These are phyloP conservation scores for Aspergillus unguis DNA, from an alignment of 2,329 filamentous ascomycete genomes.

Conservation along the genomic window DNA sequence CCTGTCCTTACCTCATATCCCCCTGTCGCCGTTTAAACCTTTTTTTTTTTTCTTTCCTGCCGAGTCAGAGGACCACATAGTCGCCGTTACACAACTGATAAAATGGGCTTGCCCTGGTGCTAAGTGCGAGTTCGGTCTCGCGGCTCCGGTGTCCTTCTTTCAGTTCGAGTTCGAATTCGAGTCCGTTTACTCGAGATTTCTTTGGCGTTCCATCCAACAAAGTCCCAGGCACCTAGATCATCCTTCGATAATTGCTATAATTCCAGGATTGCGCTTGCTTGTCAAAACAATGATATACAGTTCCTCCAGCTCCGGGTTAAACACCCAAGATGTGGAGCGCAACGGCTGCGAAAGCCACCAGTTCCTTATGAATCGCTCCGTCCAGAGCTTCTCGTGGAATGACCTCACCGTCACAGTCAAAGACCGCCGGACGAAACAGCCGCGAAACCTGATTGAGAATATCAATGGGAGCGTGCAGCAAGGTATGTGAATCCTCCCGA, in stretches of 20 bases:
- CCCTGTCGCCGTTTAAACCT: constrained; percentile 1
- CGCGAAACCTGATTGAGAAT: constrained; percentile 61
- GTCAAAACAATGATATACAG: constrained; percentile 4
- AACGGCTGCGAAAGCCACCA: constrained; percentile 22
- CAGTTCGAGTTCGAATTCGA: background rate
- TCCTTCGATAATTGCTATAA: background rate
- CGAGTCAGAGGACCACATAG: background rate
- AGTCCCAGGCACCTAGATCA: background rate
- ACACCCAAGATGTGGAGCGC: constrained; percentile 28
- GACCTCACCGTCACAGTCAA: constrained; percentile 68
- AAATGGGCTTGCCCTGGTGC: constrained; percentile 4
- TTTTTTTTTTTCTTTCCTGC: background rate
- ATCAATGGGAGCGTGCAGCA: constrained; percentile 64
- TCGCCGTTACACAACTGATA: constrained; percentile 8
- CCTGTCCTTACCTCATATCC: background rate
- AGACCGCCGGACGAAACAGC: constrained; percentile 62
- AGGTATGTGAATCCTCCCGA: constrained; percentile 38
- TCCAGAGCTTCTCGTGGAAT: constrained; percentile 65
- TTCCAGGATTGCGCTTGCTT: background rate
- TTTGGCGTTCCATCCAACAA: background rate
- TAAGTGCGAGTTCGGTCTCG: background rate
- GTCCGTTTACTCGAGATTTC: background rate
- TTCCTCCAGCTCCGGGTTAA: constrained; percentile 6
- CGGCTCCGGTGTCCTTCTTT: constrained; percentile 1
- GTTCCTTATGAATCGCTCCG: constrained; percentile 55